phyloP scores from a whole-genome alignment of 2,329 filamentous ascomycete genomes.

The Cercospora sesami region DNA sequence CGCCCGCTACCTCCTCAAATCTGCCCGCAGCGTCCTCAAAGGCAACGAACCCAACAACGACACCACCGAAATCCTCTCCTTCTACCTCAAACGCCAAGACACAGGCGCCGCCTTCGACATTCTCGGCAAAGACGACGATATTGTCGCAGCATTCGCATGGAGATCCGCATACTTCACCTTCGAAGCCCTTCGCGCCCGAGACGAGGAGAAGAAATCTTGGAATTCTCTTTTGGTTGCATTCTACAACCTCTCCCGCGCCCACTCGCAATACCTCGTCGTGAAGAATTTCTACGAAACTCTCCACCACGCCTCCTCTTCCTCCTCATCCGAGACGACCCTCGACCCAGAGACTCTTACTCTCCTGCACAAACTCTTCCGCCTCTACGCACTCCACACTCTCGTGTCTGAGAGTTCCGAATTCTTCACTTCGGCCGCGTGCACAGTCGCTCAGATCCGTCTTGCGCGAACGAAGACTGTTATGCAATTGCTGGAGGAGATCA shows the following conservation, averaged over 20 bases:
- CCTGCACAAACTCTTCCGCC: constrained; percentile 66
- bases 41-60: constrained; percentile 66
- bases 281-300: constrained; percentile 76
- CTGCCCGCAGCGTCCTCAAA: constrained; percentile 67
- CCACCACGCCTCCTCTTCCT: constrained; percentile 41
- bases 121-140: constrained; percentile 66
- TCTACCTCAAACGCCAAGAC: constrained; percentile 65
- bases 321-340: constrained; percentile 52
- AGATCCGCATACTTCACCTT: constrained; percentile 72
- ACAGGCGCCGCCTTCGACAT: constrained; percentile 74
- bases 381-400: constrained; percentile 65
- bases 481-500: constrained; percentile 68
- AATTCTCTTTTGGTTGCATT: constrained; percentile 77
- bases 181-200: constrained; percentile 71
- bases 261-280: constrained; percentile 74
- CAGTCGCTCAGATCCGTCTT: constrained; percentile 70
- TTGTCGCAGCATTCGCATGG: constrained; percentile 75
- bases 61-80: constrained; percentile 65
- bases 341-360: constrained; percentile 59
- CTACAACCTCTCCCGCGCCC: constrained; percentile 72
- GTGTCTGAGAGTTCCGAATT: constrained; percentile 71
- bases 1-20: constrained; percentile 73
- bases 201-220: constrained; percentile 74
- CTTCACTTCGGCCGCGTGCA: constrained; percentile 68
- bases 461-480: constrained; percentile 67